phyloP scores from a whole-genome alignment of 306 rosid species.

The Herpetospermum pedunculosum region DNA sequence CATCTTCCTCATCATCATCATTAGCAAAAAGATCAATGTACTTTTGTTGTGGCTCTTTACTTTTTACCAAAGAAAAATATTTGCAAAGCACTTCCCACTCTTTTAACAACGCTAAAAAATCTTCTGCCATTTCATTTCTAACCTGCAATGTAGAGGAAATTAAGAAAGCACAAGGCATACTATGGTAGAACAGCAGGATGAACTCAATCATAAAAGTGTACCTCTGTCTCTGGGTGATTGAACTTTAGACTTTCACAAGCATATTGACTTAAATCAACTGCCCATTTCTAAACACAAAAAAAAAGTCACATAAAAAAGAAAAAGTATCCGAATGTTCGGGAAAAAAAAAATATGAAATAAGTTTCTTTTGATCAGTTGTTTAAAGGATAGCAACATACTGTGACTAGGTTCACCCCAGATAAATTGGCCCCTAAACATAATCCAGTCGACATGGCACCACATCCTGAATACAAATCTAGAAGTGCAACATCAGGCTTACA shows the following conservation, averaged over 20 bases:
- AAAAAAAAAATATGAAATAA: not conserved
- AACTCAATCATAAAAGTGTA: not conserved
- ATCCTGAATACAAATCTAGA: constrained; percentile 69
- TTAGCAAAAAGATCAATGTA: constrained; percentile 20
- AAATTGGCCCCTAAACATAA: constrained; percentile 57
- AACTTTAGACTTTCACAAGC: constrained; percentile 52
- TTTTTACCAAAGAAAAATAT: constrained; percentile 26
- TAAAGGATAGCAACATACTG: constrained; percentile 29
- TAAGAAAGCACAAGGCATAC: not conserved
- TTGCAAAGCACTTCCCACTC: constrained; percentile 59
- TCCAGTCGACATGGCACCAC: constrained; percentile 95
- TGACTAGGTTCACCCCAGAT: constrained; percentile 49
- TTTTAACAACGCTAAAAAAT: constrained; percentile 39
- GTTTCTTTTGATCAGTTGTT: not conserved
- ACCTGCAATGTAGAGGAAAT: constrained; percentile 30
- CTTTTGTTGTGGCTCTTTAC: constrained; percentile 24
- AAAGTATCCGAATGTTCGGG: not conserved
- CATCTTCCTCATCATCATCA: constrained; percentile 9
- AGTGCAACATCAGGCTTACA: constrained; percentile 28
- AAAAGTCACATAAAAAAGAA: not conserved
- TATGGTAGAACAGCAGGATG: not conserved
- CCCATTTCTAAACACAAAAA: constrained; percentile 54
- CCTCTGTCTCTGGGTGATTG: constrained; percentile 76
- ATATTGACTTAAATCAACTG: constrained; percentile 49
- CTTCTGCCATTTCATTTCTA: constrained; percentile 65